phyloP scores from a whole-genome alignment of 768 basidiomycete genomes.

The Leucocoprinus leucothites region DNA sequence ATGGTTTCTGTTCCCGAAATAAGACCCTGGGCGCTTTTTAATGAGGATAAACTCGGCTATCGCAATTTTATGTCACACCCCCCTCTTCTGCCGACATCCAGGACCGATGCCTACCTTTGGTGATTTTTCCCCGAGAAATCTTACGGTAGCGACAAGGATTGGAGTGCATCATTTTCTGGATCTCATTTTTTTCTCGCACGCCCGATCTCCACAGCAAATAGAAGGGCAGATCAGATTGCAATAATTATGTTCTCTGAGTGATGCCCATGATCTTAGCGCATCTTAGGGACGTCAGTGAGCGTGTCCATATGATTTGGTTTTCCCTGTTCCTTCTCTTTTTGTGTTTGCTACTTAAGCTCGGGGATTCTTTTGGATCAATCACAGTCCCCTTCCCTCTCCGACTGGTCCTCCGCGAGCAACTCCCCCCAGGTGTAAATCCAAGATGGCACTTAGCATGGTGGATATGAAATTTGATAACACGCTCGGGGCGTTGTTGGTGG shows the following conservation, averaged over 20 bases:
- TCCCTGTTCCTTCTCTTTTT: slow-evolving; percentile 1
- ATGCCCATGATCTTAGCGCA: neutral
- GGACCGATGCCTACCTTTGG: too few relatives aligned
- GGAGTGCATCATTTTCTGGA: neutral
- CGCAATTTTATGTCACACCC: too few relatives aligned
- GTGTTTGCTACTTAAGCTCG: neutral
- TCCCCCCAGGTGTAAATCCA: neutral
- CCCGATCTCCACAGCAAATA: neutral
- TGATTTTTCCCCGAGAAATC: neutral
- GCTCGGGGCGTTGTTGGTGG: slow-evolving; percentile 53
- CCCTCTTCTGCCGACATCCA: too few relatives aligned
- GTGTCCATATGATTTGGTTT: neutral
- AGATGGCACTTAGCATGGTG: neutral
- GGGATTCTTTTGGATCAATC: neutral
- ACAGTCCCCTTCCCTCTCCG: neutral
- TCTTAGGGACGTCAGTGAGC: neutral
- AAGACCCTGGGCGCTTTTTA: too few relatives aligned
- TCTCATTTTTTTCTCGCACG: neutral
- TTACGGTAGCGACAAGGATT: neutral
- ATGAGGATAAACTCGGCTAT: too few relatives aligned
- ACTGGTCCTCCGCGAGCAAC: neutral
- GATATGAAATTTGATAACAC: slow-evolving; percentile 39
- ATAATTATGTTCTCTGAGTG: neutral
- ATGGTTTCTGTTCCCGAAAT: too few relatives aligned
- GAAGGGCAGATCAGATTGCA: neutral